These are phyloP conservation scores for Chaetomium sp. DNA, from an alignment of 2,329 filamentous ascomycete genomes.

Conservation along the genomic window DNA sequence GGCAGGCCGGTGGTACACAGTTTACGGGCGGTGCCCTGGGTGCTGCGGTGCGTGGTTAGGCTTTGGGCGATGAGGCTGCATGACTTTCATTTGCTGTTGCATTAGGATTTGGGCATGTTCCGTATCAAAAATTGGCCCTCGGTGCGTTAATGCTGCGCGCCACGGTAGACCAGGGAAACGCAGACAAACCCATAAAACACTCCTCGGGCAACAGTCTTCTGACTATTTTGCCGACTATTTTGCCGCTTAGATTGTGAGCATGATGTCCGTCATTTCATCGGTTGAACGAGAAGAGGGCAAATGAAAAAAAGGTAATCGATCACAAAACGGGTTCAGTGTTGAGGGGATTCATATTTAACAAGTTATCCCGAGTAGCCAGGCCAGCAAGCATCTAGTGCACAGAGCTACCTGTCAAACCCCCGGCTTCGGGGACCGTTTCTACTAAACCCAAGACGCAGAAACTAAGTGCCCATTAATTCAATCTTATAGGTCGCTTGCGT, in stretches of 20 bases:
- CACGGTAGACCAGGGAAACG: slow-evolving; percentile 30
- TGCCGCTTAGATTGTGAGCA: not conserved
- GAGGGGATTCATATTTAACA: not conserved
- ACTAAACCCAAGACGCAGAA: not conserved
- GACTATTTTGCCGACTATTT: not conserved
- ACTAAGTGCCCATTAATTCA: not conserved
- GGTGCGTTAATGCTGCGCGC: slow-evolving; percentile 31
- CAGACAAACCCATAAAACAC: slow-evolving; percentile 21
- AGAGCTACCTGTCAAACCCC: not conserved
- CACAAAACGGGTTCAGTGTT: not conserved
- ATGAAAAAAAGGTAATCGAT: not conserved
- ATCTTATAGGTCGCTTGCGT: not conserved
- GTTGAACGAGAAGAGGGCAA: not conserved
- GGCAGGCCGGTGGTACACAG: slow-evolving; percentile 72
- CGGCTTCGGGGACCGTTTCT: not conserved
- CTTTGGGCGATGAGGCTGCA: slow-evolving; percentile 20
- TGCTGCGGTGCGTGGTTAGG: slow-evolving; percentile 63
- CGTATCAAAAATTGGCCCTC: slow-evolving; percentile 32
- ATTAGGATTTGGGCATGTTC: slow-evolving; percentile 36
- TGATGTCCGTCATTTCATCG: not conserved
- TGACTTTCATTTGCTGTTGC: slow-evolving; percentile 35
- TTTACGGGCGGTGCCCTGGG: slow-evolving; percentile 82
- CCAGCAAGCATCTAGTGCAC: not conserved
- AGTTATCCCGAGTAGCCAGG: not conserved
- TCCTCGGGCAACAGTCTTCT: not conserved